Evolutionary conservation across 2,329 filamentous ascomycete genomes (phyloP).

Genomic region (Beauveria sp.): DNA sequence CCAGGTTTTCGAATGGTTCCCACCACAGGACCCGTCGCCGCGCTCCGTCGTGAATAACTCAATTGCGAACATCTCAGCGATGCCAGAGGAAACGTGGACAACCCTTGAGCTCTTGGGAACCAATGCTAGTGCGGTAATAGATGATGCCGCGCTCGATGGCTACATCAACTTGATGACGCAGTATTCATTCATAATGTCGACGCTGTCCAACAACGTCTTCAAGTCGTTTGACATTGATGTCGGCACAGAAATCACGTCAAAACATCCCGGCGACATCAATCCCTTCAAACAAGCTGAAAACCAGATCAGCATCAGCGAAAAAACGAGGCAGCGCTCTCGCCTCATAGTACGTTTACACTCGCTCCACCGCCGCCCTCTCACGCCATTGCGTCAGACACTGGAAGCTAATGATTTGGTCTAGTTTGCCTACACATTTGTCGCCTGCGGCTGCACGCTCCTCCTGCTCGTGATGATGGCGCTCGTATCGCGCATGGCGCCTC

Average conservation of each 20-base stretch:
- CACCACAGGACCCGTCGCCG: slow-evolving; percentile 18
- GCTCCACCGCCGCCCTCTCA: background rate
- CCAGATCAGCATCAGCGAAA: slow-evolving; percentile 17
- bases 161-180: background rate
- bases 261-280: slow-evolving; percentile 14
- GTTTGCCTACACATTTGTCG: slow-evolving; percentile 29
- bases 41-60: slow-evolving; percentile 17
- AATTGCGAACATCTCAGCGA: slow-evolving; percentile 20
- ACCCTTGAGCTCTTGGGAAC: slow-evolving; percentile 11
- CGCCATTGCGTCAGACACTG: background rate
- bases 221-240: slow-evolving; percentile 21
- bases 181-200: background rate
- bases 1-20: slow-evolving; percentile 21
- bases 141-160: background rate
- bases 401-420: slow-evolving; percentile 12
- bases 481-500: slow-evolving; percentile 22
- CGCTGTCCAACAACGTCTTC: slow-evolving; percentile 8
- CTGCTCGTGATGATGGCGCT: slow-evolving; percentile 25
- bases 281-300: slow-evolving; percentile 14
- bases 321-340: slow-evolving; percentile 20
- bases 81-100: slow-evolving; percentile 23
- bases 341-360: slow-evolving; percentile 22
- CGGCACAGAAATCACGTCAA: slow-evolving; percentile 17
- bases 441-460: slow-evolving; percentile 23
- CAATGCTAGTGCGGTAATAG: slow-evolving; percentile 1